A percentile compares a stretch with the other conserved stretches of the same genome.
Evolutionary conservation across 805 yeast genomes (phyloP).

Genomic region (Candida tammaniensis): DNA sequence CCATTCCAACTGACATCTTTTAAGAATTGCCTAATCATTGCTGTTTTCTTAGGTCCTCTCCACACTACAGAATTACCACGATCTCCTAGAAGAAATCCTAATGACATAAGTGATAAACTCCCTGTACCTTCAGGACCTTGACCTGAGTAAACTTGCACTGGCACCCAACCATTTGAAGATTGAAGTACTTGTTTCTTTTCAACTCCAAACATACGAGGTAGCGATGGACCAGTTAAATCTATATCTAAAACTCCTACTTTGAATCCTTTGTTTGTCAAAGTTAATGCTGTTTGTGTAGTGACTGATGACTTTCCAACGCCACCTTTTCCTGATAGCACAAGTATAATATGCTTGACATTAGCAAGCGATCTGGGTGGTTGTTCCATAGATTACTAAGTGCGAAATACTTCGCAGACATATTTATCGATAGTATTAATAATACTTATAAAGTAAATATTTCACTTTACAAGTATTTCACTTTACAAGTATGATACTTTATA

Average conservation of each 20-base stretch:
- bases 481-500: too few relatives aligned
- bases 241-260: constrained; percentile 97
- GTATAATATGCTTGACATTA: constrained; percentile 69
- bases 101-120: constrained; percentile 67
- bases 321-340: constrained; percentile 89
- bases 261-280: constrained; percentile 59
- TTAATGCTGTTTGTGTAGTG: constrained; percentile 89
- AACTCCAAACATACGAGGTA: constrained; percentile 94
- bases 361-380: constrained; percentile 35
- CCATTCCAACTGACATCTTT: constrained; percentile 93
- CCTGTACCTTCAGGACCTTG: constrained; percentile 24
- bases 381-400: too few relatives aligned
- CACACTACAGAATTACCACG: constrained; percentile 92
- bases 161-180: constrained; percentile 85
- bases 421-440: too few relatives aligned
- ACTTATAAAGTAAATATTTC: too few relatives aligned
- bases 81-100: constrained; percentile 82
- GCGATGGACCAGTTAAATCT: constrained; percentile 96
- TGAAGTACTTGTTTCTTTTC: constrained; percentile 81
- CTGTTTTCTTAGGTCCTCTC: constrained; percentile 98
- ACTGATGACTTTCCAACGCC: constrained; percentile 98
- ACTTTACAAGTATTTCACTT: too few relatives aligned
- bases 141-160: constrained; percentile 50
- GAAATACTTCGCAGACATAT: too few relatives aligned
- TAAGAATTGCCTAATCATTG: constrained; percentile 93